Percentiles rank a stretch among this genome's conserved stretches.
These are phyloP conservation scores for Fomitopsis palustris DNA, from an alignment of 1,284 basidiomycete species.

Conservation along the genomic window DNA sequence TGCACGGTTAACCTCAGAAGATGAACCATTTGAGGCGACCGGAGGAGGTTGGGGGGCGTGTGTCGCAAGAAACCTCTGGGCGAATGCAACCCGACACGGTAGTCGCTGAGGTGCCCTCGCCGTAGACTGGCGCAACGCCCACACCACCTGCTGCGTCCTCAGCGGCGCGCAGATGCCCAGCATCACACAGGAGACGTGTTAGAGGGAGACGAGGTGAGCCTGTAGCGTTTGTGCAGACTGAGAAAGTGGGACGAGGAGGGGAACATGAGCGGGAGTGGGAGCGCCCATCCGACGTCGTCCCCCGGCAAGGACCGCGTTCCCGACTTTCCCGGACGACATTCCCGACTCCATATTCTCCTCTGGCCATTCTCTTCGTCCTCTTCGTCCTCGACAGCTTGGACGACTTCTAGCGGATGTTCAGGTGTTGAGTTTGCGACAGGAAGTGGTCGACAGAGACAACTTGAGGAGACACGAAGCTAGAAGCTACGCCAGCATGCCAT, in stretches of 20 bases:
- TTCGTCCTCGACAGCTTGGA: too few relatives aligned
- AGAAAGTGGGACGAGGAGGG: neutral
- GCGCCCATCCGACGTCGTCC: neutral
- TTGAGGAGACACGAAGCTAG: neutral
- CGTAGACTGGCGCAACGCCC: neutral
- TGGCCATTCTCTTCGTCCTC: too few relatives aligned
- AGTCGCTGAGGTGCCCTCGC: neutral
- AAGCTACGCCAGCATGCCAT: constrained; percentile 46
- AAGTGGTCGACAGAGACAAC: too few relatives aligned
- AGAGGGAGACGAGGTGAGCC: neutral
- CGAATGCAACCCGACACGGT: neutral
- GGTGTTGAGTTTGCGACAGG: too few relatives aligned
- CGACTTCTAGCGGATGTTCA: too few relatives aligned
- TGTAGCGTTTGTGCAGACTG: neutral
- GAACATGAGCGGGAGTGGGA: neutral
- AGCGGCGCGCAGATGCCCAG: neutral
- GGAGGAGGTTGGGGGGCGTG: neutral
- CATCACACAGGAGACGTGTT: neutral
- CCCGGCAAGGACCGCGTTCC: neutral
- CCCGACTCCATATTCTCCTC: too few relatives aligned
- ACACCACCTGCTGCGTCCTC: neutral
- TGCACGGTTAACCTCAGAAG: too few relatives aligned
- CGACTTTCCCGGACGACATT: too few relatives aligned
- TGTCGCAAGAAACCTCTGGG: neutral
- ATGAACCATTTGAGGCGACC: neutral